These are phyloP conservation scores for Mycena leptocephala DNA, from an alignment of 768 basidiomycete genomes.

Conservation along the genomic window DNA sequence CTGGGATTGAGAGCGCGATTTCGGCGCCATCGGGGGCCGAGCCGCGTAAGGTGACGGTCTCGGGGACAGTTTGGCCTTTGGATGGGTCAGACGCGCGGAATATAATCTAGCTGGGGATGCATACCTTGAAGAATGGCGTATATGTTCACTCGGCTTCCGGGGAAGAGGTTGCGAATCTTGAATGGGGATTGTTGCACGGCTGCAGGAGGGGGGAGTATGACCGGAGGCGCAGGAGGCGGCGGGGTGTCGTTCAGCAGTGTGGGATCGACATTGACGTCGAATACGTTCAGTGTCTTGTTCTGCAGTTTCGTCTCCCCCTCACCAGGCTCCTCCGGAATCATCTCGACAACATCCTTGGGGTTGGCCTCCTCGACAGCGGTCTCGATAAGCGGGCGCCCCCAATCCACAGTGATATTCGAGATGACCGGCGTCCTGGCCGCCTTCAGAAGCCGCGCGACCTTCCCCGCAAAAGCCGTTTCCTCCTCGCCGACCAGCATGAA, in stretches of 20 bases:
- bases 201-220: conserved; percentile 14
- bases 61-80: conserved; percentile 19
- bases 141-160: conserved; percentile 18
- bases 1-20: conserved; percentile 26
- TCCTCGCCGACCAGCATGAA: conserved; percentile 52
- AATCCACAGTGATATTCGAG: conserved; percentile 55
- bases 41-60: conserved; percentile 29
- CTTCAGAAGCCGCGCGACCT: conserved; percentile 51
- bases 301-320: background rate
- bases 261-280: conserved; percentile 22
- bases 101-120: background rate
- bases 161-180: conserved; percentile 21
- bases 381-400: conserved; percentile 38
- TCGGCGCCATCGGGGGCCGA: conserved; percentile 14
- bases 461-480: conserved; percentile 39
- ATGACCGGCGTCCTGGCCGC: conserved; percentile 56
- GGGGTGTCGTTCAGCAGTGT: background rate
- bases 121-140: conserved; percentile 13
- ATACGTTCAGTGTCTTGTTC: conserved; percentile 28
- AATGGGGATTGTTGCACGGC: conserved; percentile 28
- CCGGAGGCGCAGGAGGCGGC: conserved; percentile 9
- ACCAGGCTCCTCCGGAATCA: background rate
- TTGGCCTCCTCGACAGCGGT: background rate
- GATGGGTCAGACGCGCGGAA: background rate
- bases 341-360: background rate